phyloP scores from a whole-genome alignment of 108 stramenopile genomes.

The Phaeodactylum tricornutum region DNA sequence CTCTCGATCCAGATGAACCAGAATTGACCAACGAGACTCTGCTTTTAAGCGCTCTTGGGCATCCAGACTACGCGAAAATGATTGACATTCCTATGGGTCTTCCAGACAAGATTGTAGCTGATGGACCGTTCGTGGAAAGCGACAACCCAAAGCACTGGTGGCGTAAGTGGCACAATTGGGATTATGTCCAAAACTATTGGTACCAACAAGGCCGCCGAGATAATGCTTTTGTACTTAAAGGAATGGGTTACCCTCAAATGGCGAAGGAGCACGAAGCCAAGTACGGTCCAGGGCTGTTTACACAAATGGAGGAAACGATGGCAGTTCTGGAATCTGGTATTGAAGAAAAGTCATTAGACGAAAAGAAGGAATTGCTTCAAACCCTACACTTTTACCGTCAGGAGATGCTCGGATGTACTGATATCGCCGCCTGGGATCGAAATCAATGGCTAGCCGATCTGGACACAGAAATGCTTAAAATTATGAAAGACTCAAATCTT shows the following conservation, averaged over 20 bases:
- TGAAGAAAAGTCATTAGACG: constrained; percentile 8
- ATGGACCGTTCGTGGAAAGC: constrained; percentile 60
- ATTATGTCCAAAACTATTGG: constrained; percentile 60
- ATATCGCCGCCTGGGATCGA: constrained; percentile 19
- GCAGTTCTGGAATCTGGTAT: constrained; percentile 12
- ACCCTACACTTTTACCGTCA: constrained; percentile 24
- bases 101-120: constrained; percentile 59
- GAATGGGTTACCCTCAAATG: constrained; percentile 58
- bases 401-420: constrained; percentile 30
- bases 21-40: constrained; percentile 50
- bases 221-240: constrained; percentile 40
- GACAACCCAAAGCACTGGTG: constrained; percentile 38
- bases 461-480: constrained; percentile 19
- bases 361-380: constrained; percentile 16
- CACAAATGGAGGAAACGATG: constrained; percentile 24
- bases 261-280: constrained; percentile 78
- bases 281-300: constrained; percentile 54
- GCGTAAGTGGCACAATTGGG: constrained; percentile 70
- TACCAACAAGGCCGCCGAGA: constrained; percentile 34
- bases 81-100: constrained; percentile 53
- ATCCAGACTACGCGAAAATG: constrained; percentile 63
- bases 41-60: constrained; percentile 50
- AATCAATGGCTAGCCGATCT: constrained; percentile 20
- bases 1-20: constrained; percentile 59
- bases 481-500: constrained; percentile 9